A percentile compares a stretch with the other conserved stretches of the same genome.
Evolutionary conservation across 169 alveolate genomes (phyloP).

Genomic region (Babesia divergens): DNA sequence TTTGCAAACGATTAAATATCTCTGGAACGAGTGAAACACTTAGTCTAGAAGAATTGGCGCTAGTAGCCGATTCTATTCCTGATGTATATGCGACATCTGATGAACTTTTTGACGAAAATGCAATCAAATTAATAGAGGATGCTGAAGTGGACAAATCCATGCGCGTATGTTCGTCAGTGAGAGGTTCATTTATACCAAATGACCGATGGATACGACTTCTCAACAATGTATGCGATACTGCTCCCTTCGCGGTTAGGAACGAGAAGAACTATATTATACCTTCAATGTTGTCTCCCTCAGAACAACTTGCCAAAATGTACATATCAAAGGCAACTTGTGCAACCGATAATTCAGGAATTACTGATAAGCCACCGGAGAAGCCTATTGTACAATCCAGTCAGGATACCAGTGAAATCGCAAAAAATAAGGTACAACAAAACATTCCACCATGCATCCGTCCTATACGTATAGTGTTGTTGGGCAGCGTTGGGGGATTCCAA

Average conservation of each 20-base stretch:
- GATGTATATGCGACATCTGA: neutral
- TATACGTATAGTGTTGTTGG: constrained; percentile 27
- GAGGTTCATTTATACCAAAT: constrained; percentile 26
- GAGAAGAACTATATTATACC: constrained; percentile 39
- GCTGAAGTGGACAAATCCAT: constrained; percentile 49
- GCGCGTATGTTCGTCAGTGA: constrained; percentile 29
- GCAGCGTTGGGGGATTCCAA: constrained; percentile 39
- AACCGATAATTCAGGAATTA: neutral
- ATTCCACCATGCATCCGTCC: constrained; percentile 4
- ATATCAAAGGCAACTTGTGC: constrained; percentile 10
- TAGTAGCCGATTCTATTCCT: constrained; percentile 22
- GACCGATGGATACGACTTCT: constrained; percentile 48
- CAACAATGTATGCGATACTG: constrained; percentile 29
- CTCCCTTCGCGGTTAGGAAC: constrained; percentile 27
- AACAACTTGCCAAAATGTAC: constrained; percentile 39
- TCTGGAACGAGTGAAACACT: neutral
- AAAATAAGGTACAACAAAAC: neutral
- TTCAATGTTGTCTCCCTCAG: constrained; percentile 45
- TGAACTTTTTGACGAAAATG: neutral
- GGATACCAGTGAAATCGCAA: neutral
- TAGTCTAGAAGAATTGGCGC: constrained; percentile 42
- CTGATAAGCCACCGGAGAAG: neutral
- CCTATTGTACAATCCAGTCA: neutral
- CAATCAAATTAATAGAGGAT: neutral
- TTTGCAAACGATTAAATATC: neutral